Evolutionary conservation across 2,329 filamentous ascomycete species (phyloP).

Genomic region (Massarina eburnea): DNA sequence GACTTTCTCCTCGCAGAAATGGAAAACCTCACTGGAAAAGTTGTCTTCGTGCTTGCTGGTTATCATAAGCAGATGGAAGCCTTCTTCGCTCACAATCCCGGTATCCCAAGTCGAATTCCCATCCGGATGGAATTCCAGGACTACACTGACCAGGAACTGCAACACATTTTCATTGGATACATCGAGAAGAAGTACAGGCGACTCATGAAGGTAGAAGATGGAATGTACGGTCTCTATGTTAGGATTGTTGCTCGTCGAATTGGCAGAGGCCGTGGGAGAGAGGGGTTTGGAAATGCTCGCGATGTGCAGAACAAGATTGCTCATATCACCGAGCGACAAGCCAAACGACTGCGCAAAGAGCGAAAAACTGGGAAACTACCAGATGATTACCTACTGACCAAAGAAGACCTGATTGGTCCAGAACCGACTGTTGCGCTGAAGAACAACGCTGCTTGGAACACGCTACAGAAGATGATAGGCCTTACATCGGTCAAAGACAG

Average conservation of each 20-base stretch:
- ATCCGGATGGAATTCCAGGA: constrained; percentile 67
- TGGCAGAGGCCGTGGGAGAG: constrained; percentile 61
- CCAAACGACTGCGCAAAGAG: constrained; percentile 55
- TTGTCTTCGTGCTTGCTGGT: constrained; percentile 73
- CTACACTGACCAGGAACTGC: constrained; percentile 66
- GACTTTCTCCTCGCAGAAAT: constrained; percentile 73
- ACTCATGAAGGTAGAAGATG: constrained; percentile 62
- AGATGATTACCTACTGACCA: constrained; percentile 62
- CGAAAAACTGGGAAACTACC: constrained; percentile 46
- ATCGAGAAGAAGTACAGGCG: constrained; percentile 58
- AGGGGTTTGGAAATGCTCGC: constrained; percentile 74
- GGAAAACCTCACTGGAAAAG: constrained; percentile 68
- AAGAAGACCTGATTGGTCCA: constrained; percentile 72
- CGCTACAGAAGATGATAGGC: constrained; percentile 62
- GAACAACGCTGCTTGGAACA: constrained; percentile 58
- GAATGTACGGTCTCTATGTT: constrained; percentile 61
- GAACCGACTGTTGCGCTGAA: constrained; percentile 59
- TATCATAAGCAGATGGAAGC: constrained; percentile 75
- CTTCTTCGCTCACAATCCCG: constrained; percentile 74
- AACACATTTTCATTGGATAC: constrained; percentile 59
- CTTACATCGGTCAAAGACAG: constrained; percentile 64
- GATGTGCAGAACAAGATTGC: constrained; percentile 64
- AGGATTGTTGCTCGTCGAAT: constrained; percentile 65
- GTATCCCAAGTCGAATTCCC: constrained; percentile 70
- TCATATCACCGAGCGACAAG: constrained; percentile 60